Conservation (phyloP, 169 alveolate species). For the Eimeria maxima region DNA sequence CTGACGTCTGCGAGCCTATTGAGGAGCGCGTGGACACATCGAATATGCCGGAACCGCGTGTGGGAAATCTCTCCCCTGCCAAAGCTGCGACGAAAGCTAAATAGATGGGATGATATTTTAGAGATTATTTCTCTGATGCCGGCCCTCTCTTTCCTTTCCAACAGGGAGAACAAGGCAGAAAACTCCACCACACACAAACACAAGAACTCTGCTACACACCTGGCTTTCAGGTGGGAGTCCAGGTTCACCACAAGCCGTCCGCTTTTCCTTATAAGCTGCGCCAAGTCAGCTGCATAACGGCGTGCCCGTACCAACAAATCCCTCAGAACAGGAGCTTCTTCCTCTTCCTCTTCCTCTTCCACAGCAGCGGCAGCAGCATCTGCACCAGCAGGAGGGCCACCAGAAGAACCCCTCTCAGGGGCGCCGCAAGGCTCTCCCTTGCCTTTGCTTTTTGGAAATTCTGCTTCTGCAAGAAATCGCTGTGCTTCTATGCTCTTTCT, state of each 20-base stretch:
- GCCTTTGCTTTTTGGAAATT: background rate
- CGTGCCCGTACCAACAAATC: background rate
- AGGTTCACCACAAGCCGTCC: background rate
- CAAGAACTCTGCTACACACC: background rate
- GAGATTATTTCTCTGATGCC: background rate
- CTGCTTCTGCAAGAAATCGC: conserved; percentile 4
- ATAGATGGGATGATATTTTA: background rate
- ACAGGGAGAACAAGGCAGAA: background rate
- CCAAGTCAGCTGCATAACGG: background rate
- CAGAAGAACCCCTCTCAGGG: background rate
- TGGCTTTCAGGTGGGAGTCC: background rate
- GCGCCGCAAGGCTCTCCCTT: background rate
- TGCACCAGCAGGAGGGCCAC: too few species aligned
- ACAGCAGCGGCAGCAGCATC: background rate
- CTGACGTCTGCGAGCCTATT: background rate
- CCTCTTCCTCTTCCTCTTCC: background rate
- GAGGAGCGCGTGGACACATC: background rate
- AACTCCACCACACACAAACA: conserved; percentile 6
- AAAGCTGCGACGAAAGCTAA: background rate
- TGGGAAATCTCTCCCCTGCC: background rate
- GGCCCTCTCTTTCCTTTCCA: background rate
- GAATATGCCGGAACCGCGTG: background rate
- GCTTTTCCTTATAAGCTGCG: background rate
- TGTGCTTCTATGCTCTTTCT: background rate
- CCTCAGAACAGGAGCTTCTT: background rate